Conservation (phyloP, 176 grass and related monocot species). For the Oryza brachyantha region DNA sequence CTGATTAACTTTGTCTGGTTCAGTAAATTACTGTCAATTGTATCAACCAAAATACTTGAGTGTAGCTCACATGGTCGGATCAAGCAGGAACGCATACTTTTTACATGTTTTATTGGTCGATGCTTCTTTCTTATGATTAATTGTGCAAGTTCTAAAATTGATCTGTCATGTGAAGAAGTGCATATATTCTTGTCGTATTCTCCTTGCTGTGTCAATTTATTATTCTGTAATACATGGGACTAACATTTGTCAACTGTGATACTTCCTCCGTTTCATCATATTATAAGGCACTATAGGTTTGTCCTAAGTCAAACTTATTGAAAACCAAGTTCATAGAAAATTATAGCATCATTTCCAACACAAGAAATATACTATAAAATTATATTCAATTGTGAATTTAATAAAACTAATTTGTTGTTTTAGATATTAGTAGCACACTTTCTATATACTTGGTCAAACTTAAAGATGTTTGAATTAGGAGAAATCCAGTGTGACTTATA, state of each 20-base stretch:
- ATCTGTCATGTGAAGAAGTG: background rate
- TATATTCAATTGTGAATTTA: too few relatives aligned
- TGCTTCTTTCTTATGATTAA: background rate
- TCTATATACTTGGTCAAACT: too few relatives aligned
- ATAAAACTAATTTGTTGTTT: too few relatives aligned
- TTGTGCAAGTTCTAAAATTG: background rate
- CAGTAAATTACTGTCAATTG: background rate
- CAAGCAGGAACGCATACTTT: background rate
- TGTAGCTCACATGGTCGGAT: background rate
- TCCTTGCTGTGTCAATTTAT: background rate
- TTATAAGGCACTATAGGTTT: too few relatives aligned
- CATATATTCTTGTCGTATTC: background rate
- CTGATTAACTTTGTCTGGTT: background rate
- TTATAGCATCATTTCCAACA: too few relatives aligned
- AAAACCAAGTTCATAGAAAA: too few relatives aligned
- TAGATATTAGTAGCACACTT: too few relatives aligned
- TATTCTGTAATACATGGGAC: background rate
- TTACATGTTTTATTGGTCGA: background rate
- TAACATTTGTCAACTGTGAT: slow-evolving; percentile 3
- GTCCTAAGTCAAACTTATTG: too few relatives aligned
- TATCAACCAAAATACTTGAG: background rate
- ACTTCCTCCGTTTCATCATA: too few relatives aligned
- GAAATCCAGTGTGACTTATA: too few relatives aligned
- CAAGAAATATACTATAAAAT: too few relatives aligned
- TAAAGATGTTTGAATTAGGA: too few relatives aligned